Evolutionary conservation across 306 rosid genomes (phyloP).

Genomic region (Prunus dulcis): DNA sequence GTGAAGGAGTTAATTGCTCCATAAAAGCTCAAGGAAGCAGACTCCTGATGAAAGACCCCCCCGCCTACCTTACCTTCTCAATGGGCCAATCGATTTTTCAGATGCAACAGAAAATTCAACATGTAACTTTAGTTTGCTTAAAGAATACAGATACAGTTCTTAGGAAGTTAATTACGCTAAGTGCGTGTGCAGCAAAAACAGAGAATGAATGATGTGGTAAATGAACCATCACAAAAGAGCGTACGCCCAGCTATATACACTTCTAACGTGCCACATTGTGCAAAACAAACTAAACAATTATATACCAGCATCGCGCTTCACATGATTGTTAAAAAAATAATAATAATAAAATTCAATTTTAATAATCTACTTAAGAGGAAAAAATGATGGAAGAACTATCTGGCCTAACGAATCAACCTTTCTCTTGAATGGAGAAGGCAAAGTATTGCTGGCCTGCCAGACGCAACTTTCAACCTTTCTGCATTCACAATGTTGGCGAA

Average conservation of each 20-base stretch:
- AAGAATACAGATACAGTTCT: not conserved
- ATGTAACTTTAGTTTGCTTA: not conserved
- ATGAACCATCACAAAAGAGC: not conserved
- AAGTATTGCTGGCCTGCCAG: not conserved
- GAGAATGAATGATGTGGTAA: not conserved
- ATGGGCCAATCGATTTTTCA: not conserved
- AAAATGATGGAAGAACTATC: not conserved
- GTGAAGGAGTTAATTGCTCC: conserved; percentile 50
- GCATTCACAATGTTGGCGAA: not conserved
- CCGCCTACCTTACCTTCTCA: too few species aligned
- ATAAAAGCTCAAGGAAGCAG: conserved; percentile 6
- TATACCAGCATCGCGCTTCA: not conserved
- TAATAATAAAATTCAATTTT: not conserved
- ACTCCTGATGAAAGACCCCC: too few species aligned
- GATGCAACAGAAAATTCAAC: not conserved
- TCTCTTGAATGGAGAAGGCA: not conserved
- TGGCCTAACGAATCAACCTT: not conserved
- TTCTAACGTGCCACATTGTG: too few species aligned
- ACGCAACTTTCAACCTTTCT: not conserved
- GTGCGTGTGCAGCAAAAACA: not conserved
- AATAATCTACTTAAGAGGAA: not conserved
- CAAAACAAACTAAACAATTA: not conserved
- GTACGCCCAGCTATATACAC: not conserved
- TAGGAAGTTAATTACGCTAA: not conserved
- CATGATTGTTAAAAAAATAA: too few species aligned